phyloP scores from a whole-genome alignment of 2,329 filamentous ascomycete species.

The Beauveria asiatica region DNA sequence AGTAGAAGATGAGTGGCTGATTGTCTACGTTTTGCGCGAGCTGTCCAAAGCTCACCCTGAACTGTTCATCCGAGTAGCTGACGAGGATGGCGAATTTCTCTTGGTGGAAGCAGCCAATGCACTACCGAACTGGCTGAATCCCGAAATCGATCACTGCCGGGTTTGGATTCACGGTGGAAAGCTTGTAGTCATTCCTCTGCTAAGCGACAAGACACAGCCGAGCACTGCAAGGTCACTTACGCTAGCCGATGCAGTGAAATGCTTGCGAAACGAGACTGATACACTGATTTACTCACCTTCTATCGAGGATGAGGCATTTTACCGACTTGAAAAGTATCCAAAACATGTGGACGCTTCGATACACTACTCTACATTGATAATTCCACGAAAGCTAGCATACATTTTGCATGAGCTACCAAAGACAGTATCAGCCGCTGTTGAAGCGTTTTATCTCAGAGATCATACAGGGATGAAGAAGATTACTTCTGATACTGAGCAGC shows the following conservation, averaged over 20 bases:
- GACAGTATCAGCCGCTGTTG: conserved; percentile 73
- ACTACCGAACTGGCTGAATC: conserved; percentile 82
- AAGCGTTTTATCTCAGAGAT: conserved; percentile 88
- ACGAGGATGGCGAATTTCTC: conserved; percentile 91
- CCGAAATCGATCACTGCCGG: conserved; percentile 78
- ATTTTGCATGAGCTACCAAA: conserved; percentile 68
- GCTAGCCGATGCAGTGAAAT: conserved; percentile 54
- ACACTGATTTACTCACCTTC: conserved; percentile 61
- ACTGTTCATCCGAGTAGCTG: conserved; percentile 74
- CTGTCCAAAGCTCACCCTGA: conserved; percentile 63
- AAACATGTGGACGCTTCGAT: conserved; percentile 61
- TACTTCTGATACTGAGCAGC: conserved; percentile 40
- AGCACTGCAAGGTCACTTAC: conserved; percentile 40
- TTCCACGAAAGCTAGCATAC: conserved; percentile 76
- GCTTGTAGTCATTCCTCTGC: conserved; percentile 62
- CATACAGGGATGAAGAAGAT: conserved; percentile 65
- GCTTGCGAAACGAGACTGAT: conserved; percentile 47
- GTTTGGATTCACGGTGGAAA: conserved; percentile 80
- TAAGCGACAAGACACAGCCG: conserved; percentile 22
- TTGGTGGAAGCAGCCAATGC: conserved; percentile 87
- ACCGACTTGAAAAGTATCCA: conserved; percentile 78
- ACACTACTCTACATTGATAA: conserved; percentile 64
- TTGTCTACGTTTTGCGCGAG: conserved; percentile 81
- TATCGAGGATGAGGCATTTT: conserved; percentile 85
- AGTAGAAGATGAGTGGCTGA: conserved; percentile 94